Evolutionary conservation across 2,329 filamentous ascomycete genomes (phyloP), one percentile per base, ranked within the genome.

Genomic region (Cadophora luteo-olivacea): DNA sequence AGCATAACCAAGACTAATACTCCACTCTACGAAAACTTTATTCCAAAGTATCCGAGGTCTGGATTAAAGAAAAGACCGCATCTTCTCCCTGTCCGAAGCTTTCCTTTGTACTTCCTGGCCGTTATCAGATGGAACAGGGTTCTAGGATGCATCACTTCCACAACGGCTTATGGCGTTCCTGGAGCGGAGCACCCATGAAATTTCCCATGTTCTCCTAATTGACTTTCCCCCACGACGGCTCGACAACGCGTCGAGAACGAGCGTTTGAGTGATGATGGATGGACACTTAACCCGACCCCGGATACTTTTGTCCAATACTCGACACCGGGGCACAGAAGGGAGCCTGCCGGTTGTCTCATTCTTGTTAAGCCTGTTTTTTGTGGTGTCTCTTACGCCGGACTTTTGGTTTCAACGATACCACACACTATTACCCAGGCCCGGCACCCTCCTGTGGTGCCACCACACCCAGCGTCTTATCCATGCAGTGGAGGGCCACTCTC

Each of bases 131-230:
- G 38, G 41, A 51, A n/a, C 60, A 49, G 38, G 60, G 60, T 49
- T 49, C 25, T n/a, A 48, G 45, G 60, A 24, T 62, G 41, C 25
- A 61, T 49, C 38, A 62, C 41, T 62, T 51, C 60, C 29, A 45
- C 22, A 60, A 60, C 22, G 57, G 57, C 57, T 45, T 11, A 24
- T 62, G 60, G 60, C 45, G 60, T 62, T 62, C 60, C 60, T 62
- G 60, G 60, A 62, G 60, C 16, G 25, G 45, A 33, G 48, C 25
- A 62, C 25, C 25, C 33, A 24, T 25, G 33, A 24, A 36, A 36
- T 60, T 33, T 41, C 22, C 36, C n/a, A 25, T 38, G 7, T 16
- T 16, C 54, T 8, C 25, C 33, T 4, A 41, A 60, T 25, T 60
- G 57, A 60, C 57, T 60, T 60, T 49, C 45, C 60, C 14, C 22